phyloP scores from a whole-genome alignment of 495 filamentous ascomycete genomes.

The Penicillium dipodomyicola region DNA sequence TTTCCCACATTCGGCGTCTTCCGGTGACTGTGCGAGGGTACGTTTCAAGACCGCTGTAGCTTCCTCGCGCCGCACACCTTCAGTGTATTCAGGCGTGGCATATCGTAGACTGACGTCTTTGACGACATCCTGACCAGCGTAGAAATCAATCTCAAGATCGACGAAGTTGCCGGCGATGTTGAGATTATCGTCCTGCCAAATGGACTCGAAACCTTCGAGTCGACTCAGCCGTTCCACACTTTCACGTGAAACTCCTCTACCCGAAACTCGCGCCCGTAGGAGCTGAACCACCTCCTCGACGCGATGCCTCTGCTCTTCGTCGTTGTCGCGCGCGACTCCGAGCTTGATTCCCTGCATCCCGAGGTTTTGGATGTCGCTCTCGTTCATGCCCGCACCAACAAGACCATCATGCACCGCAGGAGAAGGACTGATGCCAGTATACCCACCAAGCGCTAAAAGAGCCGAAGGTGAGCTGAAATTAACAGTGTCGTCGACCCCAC shows the following conservation, averaged over 20 bases:
- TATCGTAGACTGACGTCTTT: constrained; percentile 47
- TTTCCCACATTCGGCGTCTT: constrained; percentile 37
- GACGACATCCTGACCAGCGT: constrained; percentile 44
- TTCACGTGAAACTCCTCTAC: constrained; percentile 67
- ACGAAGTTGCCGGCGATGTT: constrained; percentile 67
- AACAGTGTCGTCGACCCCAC: constrained; percentile 41
- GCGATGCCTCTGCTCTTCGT: constrained; percentile 54
- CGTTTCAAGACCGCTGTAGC: constrained; percentile 53
- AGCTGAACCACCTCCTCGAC: constrained; percentile 47
- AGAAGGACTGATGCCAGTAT: constrained; percentile 44
- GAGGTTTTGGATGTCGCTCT: constrained; percentile 45
- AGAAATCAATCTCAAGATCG: constrained; percentile 52
- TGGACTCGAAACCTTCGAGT: constrained; percentile 69
- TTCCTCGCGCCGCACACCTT: constrained; percentile 41
- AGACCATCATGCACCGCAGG: constrained; percentile 42
- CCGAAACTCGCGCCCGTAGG: constrained; percentile 43
- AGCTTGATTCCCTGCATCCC: constrained; percentile 44
- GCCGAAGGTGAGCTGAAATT: constrained; percentile 49
- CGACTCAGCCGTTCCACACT: constrained; percentile 74
- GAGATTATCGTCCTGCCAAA: constrained; percentile 67
- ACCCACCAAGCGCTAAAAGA: constrained; percentile 43
- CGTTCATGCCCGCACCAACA: constrained; percentile 42
- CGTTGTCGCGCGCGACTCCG: constrained; percentile 43
- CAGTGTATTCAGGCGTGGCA: constrained; percentile 43
- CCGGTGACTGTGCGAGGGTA: constrained; percentile 44